These are phyloP conservation scores for Zychaea mexicana DNA, from an alignment of 371 early-diverging fungal species.

Conservation along the genomic window DNA sequence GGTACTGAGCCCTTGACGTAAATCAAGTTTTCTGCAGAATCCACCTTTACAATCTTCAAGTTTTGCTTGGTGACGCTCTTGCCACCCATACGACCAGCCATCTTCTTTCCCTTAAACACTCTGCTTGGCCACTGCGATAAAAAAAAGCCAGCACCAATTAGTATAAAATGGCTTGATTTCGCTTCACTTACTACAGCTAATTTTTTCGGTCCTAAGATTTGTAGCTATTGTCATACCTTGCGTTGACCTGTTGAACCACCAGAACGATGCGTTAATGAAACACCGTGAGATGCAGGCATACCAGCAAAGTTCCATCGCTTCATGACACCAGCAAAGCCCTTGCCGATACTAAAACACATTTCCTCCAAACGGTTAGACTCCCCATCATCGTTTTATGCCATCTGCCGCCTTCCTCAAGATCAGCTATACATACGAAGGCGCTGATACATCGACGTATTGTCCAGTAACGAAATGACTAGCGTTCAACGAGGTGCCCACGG, in stretches of 20 bases:
- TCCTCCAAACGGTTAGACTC: too few species aligned
- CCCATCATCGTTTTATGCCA: background rate
- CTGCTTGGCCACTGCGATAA: constrained; percentile 73
- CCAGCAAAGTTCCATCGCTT: constrained; percentile 96
- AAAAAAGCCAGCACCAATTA: too few species aligned
- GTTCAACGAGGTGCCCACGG: constrained; percentile 75
- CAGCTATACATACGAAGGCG: constrained; percentile 65
- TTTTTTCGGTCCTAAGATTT: too few species aligned
- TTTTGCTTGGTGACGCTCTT: constrained; percentile 81
- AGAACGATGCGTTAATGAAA: constrained; percentile 88
- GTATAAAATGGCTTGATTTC: too few species aligned
- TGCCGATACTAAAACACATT: constrained; percentile 82
- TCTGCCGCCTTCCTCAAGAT: background rate
- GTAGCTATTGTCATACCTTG: constrained; percentile 48
- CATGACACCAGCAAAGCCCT: constrained; percentile 98
- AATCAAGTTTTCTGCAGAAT: constrained; percentile 79
- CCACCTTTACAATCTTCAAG: constrained; percentile 87
- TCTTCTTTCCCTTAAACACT: constrained; percentile 97
- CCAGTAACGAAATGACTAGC: constrained; percentile 94
- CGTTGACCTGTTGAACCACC: constrained; percentile 95
- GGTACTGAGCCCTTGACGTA: constrained; percentile 94
- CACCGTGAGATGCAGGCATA: constrained; percentile 93
- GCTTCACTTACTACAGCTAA: too few species aligned
- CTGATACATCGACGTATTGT: constrained; percentile 91
- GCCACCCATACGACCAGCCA: constrained; percentile 97